Percentiles rank a stretch among this genome's conserved stretches.
phyloP scores from a whole-genome alignment of 371 early-diverging fungal species.

The Cladochytrium tenue region DNA sequence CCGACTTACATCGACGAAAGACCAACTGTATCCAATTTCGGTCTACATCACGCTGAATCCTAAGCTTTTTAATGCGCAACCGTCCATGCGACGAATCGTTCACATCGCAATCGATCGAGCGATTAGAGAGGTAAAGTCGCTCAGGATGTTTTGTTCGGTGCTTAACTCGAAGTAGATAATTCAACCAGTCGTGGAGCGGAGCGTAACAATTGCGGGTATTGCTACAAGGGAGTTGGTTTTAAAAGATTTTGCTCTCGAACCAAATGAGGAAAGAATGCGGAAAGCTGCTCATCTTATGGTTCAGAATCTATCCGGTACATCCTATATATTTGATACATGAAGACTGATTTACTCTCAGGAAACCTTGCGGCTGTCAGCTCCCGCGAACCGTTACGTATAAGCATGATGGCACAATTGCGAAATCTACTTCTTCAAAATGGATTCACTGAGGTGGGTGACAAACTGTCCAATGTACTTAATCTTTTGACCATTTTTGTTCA shows the following conservation, averaged over 20 bases:
- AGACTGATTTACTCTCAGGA: slow-evolving; percentile 20
- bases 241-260: slow-evolving; percentile 93
- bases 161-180: slow-evolving; percentile 47
- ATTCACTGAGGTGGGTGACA: slow-evolving; percentile 66
- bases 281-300: slow-evolving; percentile 93
- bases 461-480: neutral
- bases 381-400: slow-evolving; percentile 89
- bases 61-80: slow-evolving; percentile 66
- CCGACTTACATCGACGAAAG: neutral
- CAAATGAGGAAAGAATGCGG: slow-evolving; percentile 88
- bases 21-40: slow-evolving; percentile 32
- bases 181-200: slow-evolving; percentile 85
- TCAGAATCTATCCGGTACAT: slow-evolving; percentile 69
- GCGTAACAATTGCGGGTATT: slow-evolving; percentile 87
- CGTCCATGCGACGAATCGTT: slow-evolving; percentile 78
- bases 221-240: slow-evolving; percentile 86
- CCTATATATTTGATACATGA: slow-evolving; percentile 42
- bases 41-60: slow-evolving; percentile 73
- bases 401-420: slow-evolving; percentile 77
- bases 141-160: slow-evolving; percentile 1
- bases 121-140: slow-evolving; percentile 67
- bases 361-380: slow-evolving; percentile 86
- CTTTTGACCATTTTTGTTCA: slow-evolving; percentile 14
- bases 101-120: slow-evolving; percentile 85
- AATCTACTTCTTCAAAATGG: slow-evolving; percentile 79